Evolutionary conservation across 2,329 filamentous ascomycete genomes (phyloP).

Genomic region (Tolypocladium ovalisporum): DNA sequence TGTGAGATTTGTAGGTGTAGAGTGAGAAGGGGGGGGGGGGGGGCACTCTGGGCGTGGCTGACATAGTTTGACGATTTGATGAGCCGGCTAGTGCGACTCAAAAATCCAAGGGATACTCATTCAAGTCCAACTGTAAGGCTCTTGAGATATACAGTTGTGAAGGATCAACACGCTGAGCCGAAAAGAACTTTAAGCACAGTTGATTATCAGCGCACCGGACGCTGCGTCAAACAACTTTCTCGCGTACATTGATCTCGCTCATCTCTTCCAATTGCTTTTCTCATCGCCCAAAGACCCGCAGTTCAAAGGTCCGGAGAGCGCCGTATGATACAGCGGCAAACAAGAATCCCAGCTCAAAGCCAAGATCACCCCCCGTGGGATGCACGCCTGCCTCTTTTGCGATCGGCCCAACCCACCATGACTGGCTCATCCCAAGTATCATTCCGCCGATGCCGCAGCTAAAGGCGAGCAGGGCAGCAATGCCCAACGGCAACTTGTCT

Average conservation of each 20-base stretch:
- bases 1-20: no score
- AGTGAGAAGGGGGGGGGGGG: neutral
- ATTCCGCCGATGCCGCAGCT: neutral
- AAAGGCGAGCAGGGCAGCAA: neutral
- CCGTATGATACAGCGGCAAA: neutral
- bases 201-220: neutral
- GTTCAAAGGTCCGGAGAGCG: neutral
- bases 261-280: neutral
- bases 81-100: no score
- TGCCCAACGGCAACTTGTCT: neutral
- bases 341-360: neutral
- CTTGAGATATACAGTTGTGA: no score
- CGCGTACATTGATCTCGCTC: neutral
- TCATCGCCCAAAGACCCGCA: neutral
- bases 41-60: no score
- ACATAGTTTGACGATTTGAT: no score
- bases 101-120: no score
- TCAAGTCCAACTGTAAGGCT: no score
- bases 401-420: neutral
- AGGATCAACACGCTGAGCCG: no score
- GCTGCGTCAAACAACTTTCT: neutral
- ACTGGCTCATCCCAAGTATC: neutral
- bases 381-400: neutral
- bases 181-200: no score
- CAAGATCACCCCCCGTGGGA: neutral